Evolutionary conservation across 2,329 filamentous ascomycete species (phyloP), one percentile per base, ranked within the genome.

Genomic region (Cyanodermella asteris): DNA sequence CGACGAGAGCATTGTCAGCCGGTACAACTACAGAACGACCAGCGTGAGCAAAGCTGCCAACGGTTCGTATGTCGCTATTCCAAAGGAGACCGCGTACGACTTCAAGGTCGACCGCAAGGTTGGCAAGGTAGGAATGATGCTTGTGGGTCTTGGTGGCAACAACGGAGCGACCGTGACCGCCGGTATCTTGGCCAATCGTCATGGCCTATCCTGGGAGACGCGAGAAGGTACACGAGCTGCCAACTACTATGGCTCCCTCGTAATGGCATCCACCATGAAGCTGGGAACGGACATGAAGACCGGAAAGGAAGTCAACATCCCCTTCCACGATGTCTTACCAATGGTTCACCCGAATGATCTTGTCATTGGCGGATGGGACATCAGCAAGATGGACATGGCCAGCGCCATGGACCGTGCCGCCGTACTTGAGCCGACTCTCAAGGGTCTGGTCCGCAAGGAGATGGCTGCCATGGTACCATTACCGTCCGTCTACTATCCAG

Each of bases 311-410:
- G 68, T 97, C 55, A 91, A 94, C 55, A 77, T 97, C 40, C 84
- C 87, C 35, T 91, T 97, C 61, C 78, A 84, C 47, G 68, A 84
- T 47, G 64, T 94, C 41, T 63, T 97, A 36, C 87, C 87, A 32
- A 91, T 94, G 81, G 76, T 84, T 31, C 84, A 94, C 53, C 87
- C 87, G 40, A 87, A 97, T 46, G 82, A 97, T 49, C 67, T 97
- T 24, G 75, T 77, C 45, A 65, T 97, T 49, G 84, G 87, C 38
- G 87, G 87, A 33, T 97, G 87, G 87, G 87, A 97, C 48, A 94
- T 97, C 47, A 91, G 78, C 56, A 59, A 66, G 43, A 60, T 93
- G 69, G 77, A 90, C 55, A 56, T 97, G 34, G 74, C 82, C 34
- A 65, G 75, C 29, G 73, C 87, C 41, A 93, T 94, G 82, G 84